Conservation (phyloP, 495 filamentous ascomycete genomes). For the Halenospora varia region DNA sequence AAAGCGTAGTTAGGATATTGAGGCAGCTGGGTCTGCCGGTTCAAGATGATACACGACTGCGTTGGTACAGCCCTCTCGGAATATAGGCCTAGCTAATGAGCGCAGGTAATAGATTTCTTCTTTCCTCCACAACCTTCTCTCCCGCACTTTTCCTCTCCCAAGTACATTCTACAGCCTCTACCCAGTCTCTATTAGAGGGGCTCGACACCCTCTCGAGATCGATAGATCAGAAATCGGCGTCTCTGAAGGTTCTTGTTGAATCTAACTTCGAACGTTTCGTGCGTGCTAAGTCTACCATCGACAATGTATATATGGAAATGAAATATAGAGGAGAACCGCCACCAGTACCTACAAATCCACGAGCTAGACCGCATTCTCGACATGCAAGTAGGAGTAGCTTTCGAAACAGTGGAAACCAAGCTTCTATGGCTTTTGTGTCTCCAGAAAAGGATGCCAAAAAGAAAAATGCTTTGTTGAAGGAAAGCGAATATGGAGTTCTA, state of each 20-base stretch:
- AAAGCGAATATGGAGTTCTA: slow-evolving; percentile 90
- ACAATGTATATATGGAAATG: slow-evolving; percentile 98
- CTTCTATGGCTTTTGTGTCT: slow-evolving; percentile 26
- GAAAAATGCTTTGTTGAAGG: slow-evolving; percentile 88
- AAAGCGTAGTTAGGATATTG: slow-evolving; percentile 80
- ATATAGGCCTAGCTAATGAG: slow-evolving; percentile 1
- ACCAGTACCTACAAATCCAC: slow-evolving; percentile 26
- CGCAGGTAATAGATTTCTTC: slow-evolving; percentile 84
- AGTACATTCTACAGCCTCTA: slow-evolving; percentile 79
- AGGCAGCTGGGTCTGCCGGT: slow-evolving; percentile 70
- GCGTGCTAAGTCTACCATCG: slow-evolving; percentile 91
- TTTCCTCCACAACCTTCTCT: slow-evolving; percentile 93
- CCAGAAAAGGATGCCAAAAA: slow-evolving; percentile 40
- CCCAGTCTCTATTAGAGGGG: slow-evolving; percentile 70
- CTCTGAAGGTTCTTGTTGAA: slow-evolving; percentile 91
- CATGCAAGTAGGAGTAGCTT: slow-evolving; percentile 61
- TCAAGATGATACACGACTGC: slow-evolving; percentile 77
- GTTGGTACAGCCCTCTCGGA: slow-evolving; percentile 42
- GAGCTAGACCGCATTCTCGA: slow-evolving; percentile 49
- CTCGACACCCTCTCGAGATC: slow-evolving; percentile 79
- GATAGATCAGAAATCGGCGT: slow-evolving; percentile 96
- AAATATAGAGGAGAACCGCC: slow-evolving; percentile 74
- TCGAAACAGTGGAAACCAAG: slow-evolving; percentile 40
- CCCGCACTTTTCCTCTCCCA: slow-evolving; percentile 88
- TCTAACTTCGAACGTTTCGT: slow-evolving; percentile 98